Conservation (phyloP, 2,329 filamentous ascomycete species). For the Cladophialophora exuberans region DNA sequence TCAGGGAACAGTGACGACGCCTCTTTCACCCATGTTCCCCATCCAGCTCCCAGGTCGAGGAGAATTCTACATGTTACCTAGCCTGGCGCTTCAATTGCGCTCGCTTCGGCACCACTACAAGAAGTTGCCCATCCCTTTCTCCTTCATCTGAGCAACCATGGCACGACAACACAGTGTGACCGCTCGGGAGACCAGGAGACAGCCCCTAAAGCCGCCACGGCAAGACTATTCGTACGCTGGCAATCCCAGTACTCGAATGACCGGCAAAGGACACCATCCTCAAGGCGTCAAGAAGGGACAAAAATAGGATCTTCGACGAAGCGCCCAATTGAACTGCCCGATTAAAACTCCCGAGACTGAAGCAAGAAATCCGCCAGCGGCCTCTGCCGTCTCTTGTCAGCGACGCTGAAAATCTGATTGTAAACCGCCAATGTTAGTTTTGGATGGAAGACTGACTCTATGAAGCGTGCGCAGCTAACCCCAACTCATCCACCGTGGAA, state of each 20-base stretch:
- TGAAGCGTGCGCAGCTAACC: slow-evolving; percentile 8
- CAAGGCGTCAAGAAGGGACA: slow-evolving; percentile 18
- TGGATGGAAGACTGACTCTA: slow-evolving; percentile 15
- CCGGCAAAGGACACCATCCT: slow-evolving; percentile 9
- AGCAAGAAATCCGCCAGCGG: slow-evolving; percentile 12
- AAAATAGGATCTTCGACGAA: slow-evolving; percentile 18
- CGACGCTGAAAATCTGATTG: slow-evolving; percentile 16
- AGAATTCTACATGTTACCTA: no score
- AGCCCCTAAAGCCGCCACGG: neutral
- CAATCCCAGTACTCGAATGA: slow-evolving; percentile 4
- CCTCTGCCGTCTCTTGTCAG: slow-evolving; percentile 19
- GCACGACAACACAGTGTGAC: no score
- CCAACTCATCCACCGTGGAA: slow-evolving; percentile 14
- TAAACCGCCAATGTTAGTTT: slow-evolving; percentile 9
- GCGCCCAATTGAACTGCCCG: slow-evolving; percentile 14
- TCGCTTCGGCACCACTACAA: no score
- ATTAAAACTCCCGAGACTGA: slow-evolving; percentile 10
- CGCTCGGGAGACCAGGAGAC: no score
- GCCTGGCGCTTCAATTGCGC: no score
- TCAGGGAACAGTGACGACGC: no score
- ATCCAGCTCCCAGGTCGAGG: no score
- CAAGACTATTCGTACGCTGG: neutral
- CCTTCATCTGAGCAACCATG: no score
- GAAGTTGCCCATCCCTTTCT: no score
- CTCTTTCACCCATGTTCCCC: no score